A percentile compares a stretch with the other conserved stretches of the same genome.
Evolutionary conservation across 2,329 filamentous ascomycete species (phyloP).

Genomic region (Waltergamsia citrina): DNA sequence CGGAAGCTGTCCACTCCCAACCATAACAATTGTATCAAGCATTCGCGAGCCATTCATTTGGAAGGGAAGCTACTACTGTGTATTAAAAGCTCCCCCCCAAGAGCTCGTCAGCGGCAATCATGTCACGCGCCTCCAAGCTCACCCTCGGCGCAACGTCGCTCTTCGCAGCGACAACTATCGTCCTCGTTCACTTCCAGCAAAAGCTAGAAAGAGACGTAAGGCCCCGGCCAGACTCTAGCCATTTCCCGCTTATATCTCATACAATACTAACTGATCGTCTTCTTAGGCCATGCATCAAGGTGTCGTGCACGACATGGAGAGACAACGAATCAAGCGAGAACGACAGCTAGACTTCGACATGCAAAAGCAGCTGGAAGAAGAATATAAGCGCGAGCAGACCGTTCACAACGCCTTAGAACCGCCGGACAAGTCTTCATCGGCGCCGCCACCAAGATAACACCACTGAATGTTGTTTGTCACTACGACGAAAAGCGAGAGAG

Average conservation of each 20-base stretch:
- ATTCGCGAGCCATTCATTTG: no score
- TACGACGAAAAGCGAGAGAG: no score
- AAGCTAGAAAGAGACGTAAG: conserved; percentile 69
- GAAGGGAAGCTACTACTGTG: no score
- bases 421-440: neutral
- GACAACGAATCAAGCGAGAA: conserved; percentile 82
- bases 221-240: neutral
- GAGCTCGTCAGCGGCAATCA: no score
- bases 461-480: no score
- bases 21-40: no score
- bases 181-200: conserved; percentile 86
- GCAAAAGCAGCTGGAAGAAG: conserved; percentile 74
- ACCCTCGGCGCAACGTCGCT: conserved; percentile 72
- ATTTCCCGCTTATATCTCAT: no score
- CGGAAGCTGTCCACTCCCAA: no score
- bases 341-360: conserved; percentile 91
- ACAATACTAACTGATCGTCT: neutral
- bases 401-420: conserved; percentile 41
- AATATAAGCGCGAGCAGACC: conserved; percentile 82
- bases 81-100: no score
- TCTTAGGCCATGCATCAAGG: conserved; percentile 86
- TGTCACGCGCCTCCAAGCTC: conserved; percentile 86
- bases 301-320: conserved; percentile 89
- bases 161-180: conserved; percentile 66
- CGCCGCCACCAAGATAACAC: no score